Evolutionary conservation across 345 rosid genomes (phyloP), one percentile per base, ranked within the genome.

Genomic region (Camelina laxa): DNA sequence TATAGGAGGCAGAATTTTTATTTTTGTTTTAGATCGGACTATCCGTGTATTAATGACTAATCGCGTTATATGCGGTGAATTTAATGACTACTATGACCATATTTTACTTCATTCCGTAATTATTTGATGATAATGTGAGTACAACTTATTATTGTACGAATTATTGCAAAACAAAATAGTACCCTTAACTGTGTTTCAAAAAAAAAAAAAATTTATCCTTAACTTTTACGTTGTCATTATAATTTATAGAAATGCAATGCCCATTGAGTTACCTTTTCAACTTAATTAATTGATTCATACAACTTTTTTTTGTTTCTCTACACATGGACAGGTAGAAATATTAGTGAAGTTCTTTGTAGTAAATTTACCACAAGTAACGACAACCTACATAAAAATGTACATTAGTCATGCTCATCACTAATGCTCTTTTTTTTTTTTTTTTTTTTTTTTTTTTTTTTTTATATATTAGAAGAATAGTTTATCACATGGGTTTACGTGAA

Each of bases 41-140:
- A 60, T 75, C 38, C 53, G 74, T 49, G 74, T 67, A 60, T 66
- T 66, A 61, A 60, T 75, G 74, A 69, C 62, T 75, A 75, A 75
- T 75, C 48, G 50, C 78, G 68, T 67, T 31, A 49, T 31, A 42
- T 42, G 38, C 79, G 69, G 74, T 75, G 27, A n/a, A 75, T 69
- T 27, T 75, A 61, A 42, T 42, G 47, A 13, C n/a, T 42, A 42
- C 15, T 4, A 13, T 14, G n/a, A 42, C 47, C 47, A 13, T 42
- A 42, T 12, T 2, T 48, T 48, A 48, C 51, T n/a, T 48, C 51
- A 16, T 16, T 48, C 51, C 21, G 8, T 48, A 48, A 16, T 48
- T 70, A 63, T 69, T 54, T 55, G 19, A 61, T 39, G 31, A 60
- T 60, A n/a, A 53, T 69, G 57, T 55, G 45, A 61, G 65, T 35